Percentiles rank a stretch among this genome's conserved stretches.
Evolutionary conservation across 2,329 filamentous ascomycete species (phyloP).

Genomic region (Neoarthrinium moseri): DNA sequence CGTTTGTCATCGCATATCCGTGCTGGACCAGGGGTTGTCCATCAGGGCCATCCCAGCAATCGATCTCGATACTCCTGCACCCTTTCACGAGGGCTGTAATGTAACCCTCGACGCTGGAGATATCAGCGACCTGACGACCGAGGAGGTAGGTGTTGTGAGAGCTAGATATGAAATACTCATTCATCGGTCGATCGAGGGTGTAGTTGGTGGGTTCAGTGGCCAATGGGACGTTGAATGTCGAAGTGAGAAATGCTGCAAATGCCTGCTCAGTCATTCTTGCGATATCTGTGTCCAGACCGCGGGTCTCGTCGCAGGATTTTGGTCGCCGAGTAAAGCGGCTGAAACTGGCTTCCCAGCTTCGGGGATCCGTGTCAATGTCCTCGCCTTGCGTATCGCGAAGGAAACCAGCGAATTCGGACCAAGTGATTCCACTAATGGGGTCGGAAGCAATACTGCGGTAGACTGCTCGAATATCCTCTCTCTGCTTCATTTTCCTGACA

Average conservation of each 20-base stretch:
- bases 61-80: constrained; percentile 94
- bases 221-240: constrained; percentile 69
- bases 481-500: constrained; percentile 76
- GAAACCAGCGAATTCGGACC: constrained; percentile 74
- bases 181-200: constrained; percentile 77
- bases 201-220: constrained; percentile 59
- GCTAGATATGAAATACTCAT: constrained; percentile 97
- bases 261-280: constrained; percentile 73
- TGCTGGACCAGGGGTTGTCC: constrained; percentile 89
- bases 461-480: constrained; percentile 76
- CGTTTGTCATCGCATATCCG: constrained; percentile 83
- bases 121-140: constrained; percentile 83
- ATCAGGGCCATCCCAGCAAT: constrained; percentile 94
- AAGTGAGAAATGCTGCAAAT: constrained; percentile 76
- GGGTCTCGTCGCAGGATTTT: constrained; percentile 43
- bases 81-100: constrained; percentile 84
- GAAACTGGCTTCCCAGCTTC: constrained; percentile 72
- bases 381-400: constrained; percentile 72
- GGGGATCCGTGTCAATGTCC: constrained; percentile 64
- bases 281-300: constrained; percentile 44
- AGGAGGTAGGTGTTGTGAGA: constrained; percentile 98
- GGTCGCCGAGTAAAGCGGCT: constrained; percentile 64
- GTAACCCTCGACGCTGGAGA: constrained; percentile 93
- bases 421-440: constrained; percentile 63
- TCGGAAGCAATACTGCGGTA: constrained; percentile 63